Percentiles rank a stretch among this genome's conserved stretches.
These are phyloP conservation scores for Aspergillus pseudoterreus DNA, from an alignment of 2,329 filamentous ascomycete genomes.

Conservation along the genomic window DNA sequence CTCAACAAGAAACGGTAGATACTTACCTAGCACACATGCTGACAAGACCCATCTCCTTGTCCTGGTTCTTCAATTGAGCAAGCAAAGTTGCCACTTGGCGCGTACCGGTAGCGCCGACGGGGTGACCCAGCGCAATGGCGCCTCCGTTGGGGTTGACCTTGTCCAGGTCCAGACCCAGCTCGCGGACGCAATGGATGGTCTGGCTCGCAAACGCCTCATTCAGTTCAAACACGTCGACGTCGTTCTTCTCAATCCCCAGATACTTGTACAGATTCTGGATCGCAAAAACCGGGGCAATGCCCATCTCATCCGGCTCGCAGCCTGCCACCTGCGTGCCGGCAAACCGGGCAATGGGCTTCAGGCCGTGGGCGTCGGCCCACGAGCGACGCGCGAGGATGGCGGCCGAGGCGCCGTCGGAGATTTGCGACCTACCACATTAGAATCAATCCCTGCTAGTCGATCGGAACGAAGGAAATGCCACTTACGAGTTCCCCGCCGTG, in stretches of 20 bases:
- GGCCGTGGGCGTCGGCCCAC: constrained; percentile 73
- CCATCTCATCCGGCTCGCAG: constrained; percentile 88
- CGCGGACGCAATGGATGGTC: constrained; percentile 82
- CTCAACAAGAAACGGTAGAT: not conserved
- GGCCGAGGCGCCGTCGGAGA: constrained; percentile 60
- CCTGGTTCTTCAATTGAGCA: constrained; percentile 71
- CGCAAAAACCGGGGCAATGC: constrained; percentile 60
- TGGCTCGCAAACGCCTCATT: constrained; percentile 97
- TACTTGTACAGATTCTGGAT: constrained; percentile 74
- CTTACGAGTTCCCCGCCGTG: constrained; percentile 60
- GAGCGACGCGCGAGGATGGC: constrained; percentile 88
- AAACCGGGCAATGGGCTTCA: constrained; percentile 88
- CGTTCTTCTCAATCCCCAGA: constrained; percentile 69
- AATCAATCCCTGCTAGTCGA: not conserved
- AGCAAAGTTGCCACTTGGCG: constrained; percentile 87
- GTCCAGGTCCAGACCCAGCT: constrained; percentile 56
- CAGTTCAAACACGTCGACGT: constrained; percentile 83
- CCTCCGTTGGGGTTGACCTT: constrained; percentile 85
- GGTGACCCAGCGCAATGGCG: constrained; percentile 87
- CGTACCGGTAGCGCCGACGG: constrained; percentile 79
- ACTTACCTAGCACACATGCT: constrained; percentile 75
- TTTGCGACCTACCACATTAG: constrained; percentile 19
- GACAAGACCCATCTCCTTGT: constrained; percentile 83
- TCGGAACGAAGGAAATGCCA: not conserved
- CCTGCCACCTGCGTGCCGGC: constrained; percentile 84